Evolutionary conservation across 805 yeast genomes (phyloP).

Genomic region (Wickerhamomyces bisporus): DNA sequence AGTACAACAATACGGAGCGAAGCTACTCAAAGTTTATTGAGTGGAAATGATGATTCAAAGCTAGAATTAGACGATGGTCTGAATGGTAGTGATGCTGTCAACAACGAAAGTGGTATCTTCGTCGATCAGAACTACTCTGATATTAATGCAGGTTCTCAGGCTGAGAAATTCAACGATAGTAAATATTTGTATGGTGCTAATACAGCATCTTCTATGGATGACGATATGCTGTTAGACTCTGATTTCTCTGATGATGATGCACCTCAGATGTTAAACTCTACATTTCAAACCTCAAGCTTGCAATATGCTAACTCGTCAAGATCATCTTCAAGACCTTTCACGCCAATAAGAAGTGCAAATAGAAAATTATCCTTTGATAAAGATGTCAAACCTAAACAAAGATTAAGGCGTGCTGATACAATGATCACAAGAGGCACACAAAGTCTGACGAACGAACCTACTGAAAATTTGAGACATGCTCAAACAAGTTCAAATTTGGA

Average conservation of each 20-base stretch:
- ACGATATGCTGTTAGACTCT: constrained; percentile 23
- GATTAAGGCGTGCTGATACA: constrained; percentile 15
- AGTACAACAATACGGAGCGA: not conserved
- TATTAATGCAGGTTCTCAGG: constrained; percentile 15
- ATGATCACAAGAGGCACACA: constrained; percentile 4
- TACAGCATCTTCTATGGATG: constrained; percentile 27
- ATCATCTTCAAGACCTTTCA: constrained; percentile 8
- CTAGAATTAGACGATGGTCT: constrained; percentile 6
- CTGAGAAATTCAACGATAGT: constrained; percentile 9
- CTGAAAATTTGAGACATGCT: not conserved
- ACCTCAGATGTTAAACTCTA: constrained; percentile 33
- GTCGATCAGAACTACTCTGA: constrained; percentile 22
- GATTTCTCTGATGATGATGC: constrained; percentile 35
- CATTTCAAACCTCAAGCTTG: constrained; percentile 29
- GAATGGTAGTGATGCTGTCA: constrained; percentile 1
- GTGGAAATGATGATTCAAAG: constrained; percentile 1
- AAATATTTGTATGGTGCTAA: constrained; percentile 13
- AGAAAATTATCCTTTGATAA: constrained; percentile 21
- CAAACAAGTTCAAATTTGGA: not conserved
- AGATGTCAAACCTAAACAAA: constrained; percentile 9
- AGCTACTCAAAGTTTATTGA: not conserved
- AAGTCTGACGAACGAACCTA: constrained; percentile 1
- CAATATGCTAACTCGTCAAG: constrained; percentile 15
- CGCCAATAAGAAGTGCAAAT: constrained; percentile 10
- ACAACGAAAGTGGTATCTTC: constrained; percentile 16